phyloP scores from a whole-genome alignment of 768 basidiomycete species.

The Xerocomellus amylosporus region DNA sequence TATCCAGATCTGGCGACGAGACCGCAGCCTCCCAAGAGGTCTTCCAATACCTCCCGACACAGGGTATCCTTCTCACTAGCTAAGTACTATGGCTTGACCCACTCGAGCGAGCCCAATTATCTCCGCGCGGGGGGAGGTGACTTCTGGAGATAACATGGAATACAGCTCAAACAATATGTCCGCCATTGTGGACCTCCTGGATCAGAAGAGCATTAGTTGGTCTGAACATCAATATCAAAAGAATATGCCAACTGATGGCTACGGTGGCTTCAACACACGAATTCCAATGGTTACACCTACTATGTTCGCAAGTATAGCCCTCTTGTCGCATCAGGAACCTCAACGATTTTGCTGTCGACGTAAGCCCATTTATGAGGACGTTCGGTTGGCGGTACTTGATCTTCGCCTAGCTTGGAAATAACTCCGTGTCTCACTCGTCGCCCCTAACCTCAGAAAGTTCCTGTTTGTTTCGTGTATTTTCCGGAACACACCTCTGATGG shows the following conservation, averaged over 20 bases:
- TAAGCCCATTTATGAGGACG: no score
- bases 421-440: conserved; percentile 52
- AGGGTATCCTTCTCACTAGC: conserved; percentile 48
- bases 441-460: conserved; percentile 48
- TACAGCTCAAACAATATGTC: conserved; percentile 46
- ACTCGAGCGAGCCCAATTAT: conserved; percentile 63
- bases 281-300: conserved; percentile 38
- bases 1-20: conserved; percentile 53
- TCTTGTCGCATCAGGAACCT: conserved; percentile 53
- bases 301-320: conserved; percentile 58
- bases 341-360: conserved; percentile 39
- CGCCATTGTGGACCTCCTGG: conserved; percentile 57
- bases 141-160: conserved; percentile 41
- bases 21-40: conserved; percentile 24
- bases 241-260: conserved; percentile 51
- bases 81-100: conserved; percentile 45
- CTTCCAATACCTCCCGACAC: conserved; percentile 39
- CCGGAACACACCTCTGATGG: not conserved
- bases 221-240: conserved; percentile 61
- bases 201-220: conserved; percentile 57
- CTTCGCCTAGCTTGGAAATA: conserved; percentile 30
- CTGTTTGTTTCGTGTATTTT: not conserved
- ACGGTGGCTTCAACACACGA: conserved; percentile 36
- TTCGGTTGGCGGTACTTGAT: not conserved
- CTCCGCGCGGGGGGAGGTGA: conserved; percentile 46